Evolutionary conservation across 306 rosid genomes (phyloP), one percentile per base, ranked within the genome.

Genomic region (Prunus padus): DNA sequence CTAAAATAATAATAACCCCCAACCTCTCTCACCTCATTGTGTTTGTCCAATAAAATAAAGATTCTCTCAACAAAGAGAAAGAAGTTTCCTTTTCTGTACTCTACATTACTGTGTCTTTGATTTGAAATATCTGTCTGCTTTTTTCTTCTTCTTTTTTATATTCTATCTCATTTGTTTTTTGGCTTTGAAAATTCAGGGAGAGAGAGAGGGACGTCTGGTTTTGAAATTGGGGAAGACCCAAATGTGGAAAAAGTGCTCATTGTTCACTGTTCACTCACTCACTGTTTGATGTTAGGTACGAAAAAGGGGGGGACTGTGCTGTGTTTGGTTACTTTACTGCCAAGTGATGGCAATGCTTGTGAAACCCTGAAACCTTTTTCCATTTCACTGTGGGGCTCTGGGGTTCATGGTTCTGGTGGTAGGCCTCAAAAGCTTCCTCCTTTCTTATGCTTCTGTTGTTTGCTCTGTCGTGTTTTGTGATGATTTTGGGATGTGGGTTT

Each of bases 81-180:
- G 82, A 84, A 85, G 86, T 80, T 79, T 83, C 85, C 83, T 75
- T 83, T 83, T 59, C 75, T 67, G 83, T 84, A 76, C 76, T 82
- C 78, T 76, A 28, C 33, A 5, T 8, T 50, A 54, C 74, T 78
- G 44, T 75, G 65, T 61, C 65, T 72, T 82, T 65, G 50, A 52
- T 80, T 82, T 86, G 85, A 83, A 61, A 74, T 77, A 63, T 82
- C 84, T 75, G 30, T 64, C 25, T 61, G 59, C 68, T 60, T 11
- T 9, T 31, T 45, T 69, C 4, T 72, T 22, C 26, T 23, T 71
- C 71, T 70, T 82, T 86, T 79, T 77, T 84, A 77, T 86, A 82
- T 75, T 82, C 87, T 72, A 47, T 18, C 73, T 73, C 78, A 40
- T 66, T 72, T 86, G 66, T 72, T 22, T 63, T 5, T 68, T 65